phyloP scores from a whole-genome alignment of 2,329 filamentous ascomycete genomes.

The Claviceps africana region DNA sequence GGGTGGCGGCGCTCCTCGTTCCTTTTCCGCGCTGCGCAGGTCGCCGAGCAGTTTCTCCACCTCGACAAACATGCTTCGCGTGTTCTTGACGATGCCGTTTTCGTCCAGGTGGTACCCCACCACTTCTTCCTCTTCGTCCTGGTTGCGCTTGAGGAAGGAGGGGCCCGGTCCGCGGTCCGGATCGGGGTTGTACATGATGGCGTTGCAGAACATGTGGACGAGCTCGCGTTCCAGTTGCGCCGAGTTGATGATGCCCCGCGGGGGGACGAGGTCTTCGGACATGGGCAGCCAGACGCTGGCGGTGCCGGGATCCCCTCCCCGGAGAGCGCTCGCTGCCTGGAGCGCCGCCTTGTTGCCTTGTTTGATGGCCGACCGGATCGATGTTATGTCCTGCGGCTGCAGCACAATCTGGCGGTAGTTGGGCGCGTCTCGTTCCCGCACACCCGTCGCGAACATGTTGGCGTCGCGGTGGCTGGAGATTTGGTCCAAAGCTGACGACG shows the following conservation, averaged over 20 bases:
- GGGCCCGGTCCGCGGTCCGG: constrained; percentile 55
- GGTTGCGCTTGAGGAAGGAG: constrained; percentile 37
- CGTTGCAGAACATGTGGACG: constrained; percentile 94
- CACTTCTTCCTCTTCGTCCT: constrained; percentile 30
- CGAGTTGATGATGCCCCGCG: constrained; percentile 83
- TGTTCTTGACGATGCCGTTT: constrained; percentile 76
- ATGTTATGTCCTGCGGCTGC: constrained; percentile 63
- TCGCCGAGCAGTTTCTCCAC: constrained; percentile 67
- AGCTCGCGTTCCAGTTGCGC: constrained; percentile 85
- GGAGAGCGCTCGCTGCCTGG: constrained; percentile 45
- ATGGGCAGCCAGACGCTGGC: constrained; percentile 51
- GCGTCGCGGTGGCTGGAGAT: constrained; percentile 65
- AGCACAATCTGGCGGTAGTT: constrained; percentile 63
- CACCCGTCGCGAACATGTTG: constrained; percentile 63
- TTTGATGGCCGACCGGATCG: constrained; percentile 60
- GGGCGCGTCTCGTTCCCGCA: constrained; percentile 62
- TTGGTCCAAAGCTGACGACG: constrained; percentile 58
- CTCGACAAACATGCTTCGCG: constrained; percentile 77
- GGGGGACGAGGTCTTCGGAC: constrained; percentile 65
- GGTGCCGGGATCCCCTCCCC: constrained; percentile 43
- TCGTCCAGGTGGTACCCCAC: constrained; percentile 59
- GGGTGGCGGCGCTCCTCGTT: constrained; percentile 24
- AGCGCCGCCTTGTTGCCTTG: constrained; percentile 54
- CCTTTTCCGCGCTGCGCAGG: constrained; percentile 59
- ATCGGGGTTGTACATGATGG: constrained; percentile 95